Base-by-base conservation (phyloP, 2,329 filamentous ascomycete species). In the Diplocarpon rosae region DNA sequence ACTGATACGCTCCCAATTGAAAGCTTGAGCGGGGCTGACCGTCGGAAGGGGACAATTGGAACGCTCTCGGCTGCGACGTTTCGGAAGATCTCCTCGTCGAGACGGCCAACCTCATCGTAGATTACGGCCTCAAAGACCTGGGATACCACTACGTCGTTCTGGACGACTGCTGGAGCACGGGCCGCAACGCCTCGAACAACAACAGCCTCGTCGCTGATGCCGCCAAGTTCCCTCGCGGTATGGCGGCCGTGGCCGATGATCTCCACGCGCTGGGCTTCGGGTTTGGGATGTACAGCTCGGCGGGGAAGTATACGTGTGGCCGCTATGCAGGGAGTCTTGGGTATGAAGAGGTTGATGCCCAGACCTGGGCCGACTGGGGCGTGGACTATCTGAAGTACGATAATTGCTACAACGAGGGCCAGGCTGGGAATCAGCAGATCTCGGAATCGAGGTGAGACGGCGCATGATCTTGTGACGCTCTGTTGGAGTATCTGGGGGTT, bases 111-210 rank as follows among this genome's bases (percentile, higher is more conserved):
- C 60, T 67, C 29, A 63, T 76, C 31, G 63, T 75, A 15, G 62
- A 67, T 8, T 63, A 70, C 2, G 73, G 70, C 2, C 64, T 75
- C 11, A 67, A 68, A 56, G 70, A 73, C 33, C 63, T 68, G 3
- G 75, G 75, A 1, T 78, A 78, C 54, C 60, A 69, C 15, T 77
- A 79, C 43, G 69, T 80, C 45, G 75, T 59, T 31, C 60, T 75
- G 1, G 72, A 75, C 50, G 72, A 75, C 51, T 73, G 71, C 57
- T 75, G 72, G 72, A 65, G 60, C 33, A 63, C 63, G 8, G 69
- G 68, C 27, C 63, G 71, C 11, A 56, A 58, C 34, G 49, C 53
- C 10, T 67, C 64, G 20, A 54, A 53, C 34, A 69, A 67, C 35
- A 67, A 67, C 28, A 64, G 65, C 30, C 59, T 73, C 1, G 55